Evolutionary conservation across 768 basidiomycete species (phyloP).

Genomic region (Gloeopeniophorella convolvens): DNA sequence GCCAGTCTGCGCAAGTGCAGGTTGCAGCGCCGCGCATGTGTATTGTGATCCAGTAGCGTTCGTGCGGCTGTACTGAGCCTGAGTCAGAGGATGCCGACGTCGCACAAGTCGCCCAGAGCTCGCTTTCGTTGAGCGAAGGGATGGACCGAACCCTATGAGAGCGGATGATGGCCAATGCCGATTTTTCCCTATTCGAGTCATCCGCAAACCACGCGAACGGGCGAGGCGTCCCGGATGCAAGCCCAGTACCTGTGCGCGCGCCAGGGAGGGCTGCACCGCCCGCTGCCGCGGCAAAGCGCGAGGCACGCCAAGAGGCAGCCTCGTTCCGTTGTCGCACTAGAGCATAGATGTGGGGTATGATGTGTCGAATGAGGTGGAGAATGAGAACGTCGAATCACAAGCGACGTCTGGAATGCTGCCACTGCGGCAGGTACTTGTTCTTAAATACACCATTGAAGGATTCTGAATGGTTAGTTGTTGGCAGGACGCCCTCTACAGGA

Average conservation of each 20-base stretch:
- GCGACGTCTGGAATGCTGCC: conserved; percentile 26
- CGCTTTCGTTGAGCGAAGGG: background rate
- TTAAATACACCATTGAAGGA: conserved; percentile 34
- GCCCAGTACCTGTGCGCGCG: background rate
- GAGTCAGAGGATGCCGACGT: background rate
- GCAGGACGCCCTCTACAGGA: conserved; percentile 27
- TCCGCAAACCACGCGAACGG: conserved; percentile 5
- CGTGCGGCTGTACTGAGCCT: background rate
- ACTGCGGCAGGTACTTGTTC: conserved; percentile 25
- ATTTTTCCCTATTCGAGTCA: conserved; percentile 1
- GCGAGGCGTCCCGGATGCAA: background rate
- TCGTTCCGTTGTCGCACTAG: conserved; percentile 1
- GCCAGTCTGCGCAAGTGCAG: background rate
- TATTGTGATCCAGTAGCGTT: background rate
- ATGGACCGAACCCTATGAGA: background rate
- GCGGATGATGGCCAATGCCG: background rate
- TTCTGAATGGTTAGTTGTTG: conserved; percentile 37
- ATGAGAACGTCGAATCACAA: no score
- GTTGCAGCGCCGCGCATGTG: background rate
- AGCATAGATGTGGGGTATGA: conserved; percentile 24
- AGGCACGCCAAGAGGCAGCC: background rate
- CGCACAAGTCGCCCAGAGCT: conserved; percentile 14
- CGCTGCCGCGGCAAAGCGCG: background rate
- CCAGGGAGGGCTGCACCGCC: background rate
- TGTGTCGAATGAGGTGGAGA: conserved; percentile 19